Conservation (phyloP, 495 filamentous ascomycete species). For the Penicillium odoratum region DNA sequence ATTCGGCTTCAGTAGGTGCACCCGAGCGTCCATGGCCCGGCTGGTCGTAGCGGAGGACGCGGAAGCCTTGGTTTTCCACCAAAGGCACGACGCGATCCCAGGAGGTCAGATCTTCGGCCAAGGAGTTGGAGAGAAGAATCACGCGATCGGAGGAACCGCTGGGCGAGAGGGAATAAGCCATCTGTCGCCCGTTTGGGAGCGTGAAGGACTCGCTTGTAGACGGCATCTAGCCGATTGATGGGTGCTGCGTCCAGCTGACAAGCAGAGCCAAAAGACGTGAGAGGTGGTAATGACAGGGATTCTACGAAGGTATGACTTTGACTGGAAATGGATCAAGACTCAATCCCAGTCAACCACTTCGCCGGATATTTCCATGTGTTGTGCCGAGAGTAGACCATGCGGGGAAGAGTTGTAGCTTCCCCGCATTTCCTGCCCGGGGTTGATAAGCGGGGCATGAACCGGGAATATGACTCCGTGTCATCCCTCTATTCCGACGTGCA, state of each 20-base stretch:
- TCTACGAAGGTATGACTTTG: too few species aligned
- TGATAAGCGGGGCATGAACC: neutral
- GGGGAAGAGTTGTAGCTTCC: too few species aligned
- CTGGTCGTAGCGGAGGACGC: conserved; percentile 33
- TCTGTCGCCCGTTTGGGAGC: conserved; percentile 16
- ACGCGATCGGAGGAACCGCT: conserved; percentile 5
- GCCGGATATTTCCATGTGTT: too few species aligned
- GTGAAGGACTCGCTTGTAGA: conserved; percentile 7
- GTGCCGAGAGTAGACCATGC: too few species aligned
- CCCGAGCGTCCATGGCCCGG: conserved; percentile 34
- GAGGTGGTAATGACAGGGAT: neutral
- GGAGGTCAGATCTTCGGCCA: conserved; percentile 18
- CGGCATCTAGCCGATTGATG: conserved; percentile 1
- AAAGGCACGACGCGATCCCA: conserved; percentile 29
- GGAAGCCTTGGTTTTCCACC: conserved; percentile 23
- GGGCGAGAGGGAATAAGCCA: conserved; percentile 15
- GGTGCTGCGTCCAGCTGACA: too few species aligned
- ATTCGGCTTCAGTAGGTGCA: conserved; percentile 21
- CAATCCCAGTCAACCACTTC: too few species aligned
- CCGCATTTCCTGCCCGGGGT: too few species aligned
- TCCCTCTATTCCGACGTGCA: too few species aligned
- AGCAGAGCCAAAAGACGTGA: too few species aligned
- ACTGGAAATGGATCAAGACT: too few species aligned
- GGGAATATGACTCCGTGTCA: neutral
- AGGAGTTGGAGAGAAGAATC: conserved; percentile 30